phyloP scores from a whole-genome alignment of 257 asterid genomes.

The Mitragyna speciosa region DNA sequence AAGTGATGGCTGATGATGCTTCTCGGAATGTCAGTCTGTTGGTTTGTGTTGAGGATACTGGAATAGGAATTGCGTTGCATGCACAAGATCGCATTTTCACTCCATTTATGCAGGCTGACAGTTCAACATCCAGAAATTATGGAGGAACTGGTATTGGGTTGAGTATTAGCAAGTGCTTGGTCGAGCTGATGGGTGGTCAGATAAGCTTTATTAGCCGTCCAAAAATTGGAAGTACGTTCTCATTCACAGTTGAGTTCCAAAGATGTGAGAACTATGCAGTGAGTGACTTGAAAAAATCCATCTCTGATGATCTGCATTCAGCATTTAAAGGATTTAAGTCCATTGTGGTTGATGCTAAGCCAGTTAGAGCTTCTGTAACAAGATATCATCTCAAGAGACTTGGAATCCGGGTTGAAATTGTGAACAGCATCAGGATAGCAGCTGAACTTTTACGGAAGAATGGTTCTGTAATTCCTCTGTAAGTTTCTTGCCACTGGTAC shows the following conservation, averaged over 20 bases:
- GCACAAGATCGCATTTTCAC: constrained; percentile 80
- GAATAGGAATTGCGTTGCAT: constrained; percentile 75
- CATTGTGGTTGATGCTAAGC: constrained; percentile 65
- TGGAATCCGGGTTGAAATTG: constrained; percentile 62
- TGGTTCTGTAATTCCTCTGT: constrained; percentile 47
- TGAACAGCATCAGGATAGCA: constrained; percentile 47
- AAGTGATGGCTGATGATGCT: constrained; percentile 26
- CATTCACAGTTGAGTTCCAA: constrained; percentile 57
- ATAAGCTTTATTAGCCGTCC: constrained; percentile 78
- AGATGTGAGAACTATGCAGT: constrained; percentile 43
- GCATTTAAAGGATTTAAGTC: constrained; percentile 69
- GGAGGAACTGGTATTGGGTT: constrained; percentile 97
- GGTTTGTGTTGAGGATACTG: constrained; percentile 87
- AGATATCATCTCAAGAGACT: constrained; percentile 80
- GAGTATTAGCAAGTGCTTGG: constrained; percentile 89
- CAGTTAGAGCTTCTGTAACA: constrained; percentile 82
- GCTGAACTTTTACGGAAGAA: constrained; percentile 41
- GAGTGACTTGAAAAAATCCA: constrained; percentile 42
- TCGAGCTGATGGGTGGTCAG: constrained; percentile 89
- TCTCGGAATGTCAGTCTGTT: constrained; percentile 48
- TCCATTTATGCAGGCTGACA: constrained; percentile 98
- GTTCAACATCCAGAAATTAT: constrained; percentile 83
- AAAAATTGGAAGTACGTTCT: constrained; percentile 83
- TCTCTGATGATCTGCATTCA: constrained; percentile 51
- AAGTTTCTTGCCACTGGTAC: constrained; percentile 24